Conservation (phyloP, 2,329 filamentous ascomycete species). For the Penicillium brasilianum region DNA sequence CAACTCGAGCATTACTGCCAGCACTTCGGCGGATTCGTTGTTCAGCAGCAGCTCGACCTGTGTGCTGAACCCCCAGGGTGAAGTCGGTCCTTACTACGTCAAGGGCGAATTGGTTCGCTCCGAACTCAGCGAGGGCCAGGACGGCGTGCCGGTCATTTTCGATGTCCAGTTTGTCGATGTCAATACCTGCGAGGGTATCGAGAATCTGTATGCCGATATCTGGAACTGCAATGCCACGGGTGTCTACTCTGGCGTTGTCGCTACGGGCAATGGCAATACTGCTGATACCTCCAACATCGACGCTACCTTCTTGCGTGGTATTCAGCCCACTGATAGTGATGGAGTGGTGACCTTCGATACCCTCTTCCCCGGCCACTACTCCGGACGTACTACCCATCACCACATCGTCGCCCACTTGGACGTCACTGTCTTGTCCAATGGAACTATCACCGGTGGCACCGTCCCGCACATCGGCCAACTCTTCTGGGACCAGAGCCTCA, state of each 20-base stretch:
- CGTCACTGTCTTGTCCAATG: slow-evolving; percentile 44
- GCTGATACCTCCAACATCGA: slow-evolving; percentile 39
- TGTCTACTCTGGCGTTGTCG: slow-evolving; percentile 45
- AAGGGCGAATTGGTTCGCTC: slow-evolving; percentile 45
- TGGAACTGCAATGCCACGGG: slow-evolving; percentile 53
- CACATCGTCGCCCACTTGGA: slow-evolving; percentile 37
- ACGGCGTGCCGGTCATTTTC: slow-evolving; percentile 43
- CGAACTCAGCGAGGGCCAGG: slow-evolving; percentile 42
- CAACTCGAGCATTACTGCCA: slow-evolving; percentile 10
- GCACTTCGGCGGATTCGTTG: neutral
- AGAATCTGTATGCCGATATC: slow-evolving; percentile 44
- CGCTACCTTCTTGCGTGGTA: slow-evolving; percentile 50
- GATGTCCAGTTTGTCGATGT: slow-evolving; percentile 43
- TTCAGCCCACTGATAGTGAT: slow-evolving; percentile 48
- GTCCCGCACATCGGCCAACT: slow-evolving; percentile 65
- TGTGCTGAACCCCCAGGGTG: slow-evolving; percentile 57
- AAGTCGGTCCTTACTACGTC: slow-evolving; percentile 54
- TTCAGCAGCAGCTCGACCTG: slow-evolving; percentile 36
- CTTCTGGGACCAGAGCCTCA: slow-evolving; percentile 64
- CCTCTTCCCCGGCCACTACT: no score
- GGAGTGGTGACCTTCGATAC: slow-evolving; percentile 27
- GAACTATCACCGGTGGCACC: slow-evolving; percentile 46
- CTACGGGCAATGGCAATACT: slow-evolving; percentile 36
- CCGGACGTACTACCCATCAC: slow-evolving; percentile 27
- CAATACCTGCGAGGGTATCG: slow-evolving; percentile 36